Percentiles rank a stretch among this genome's conserved stretches.
Conservation (phyloP, 2,329 filamentous ascomycete genomes). For the Dendryphion nanum region DNA sequence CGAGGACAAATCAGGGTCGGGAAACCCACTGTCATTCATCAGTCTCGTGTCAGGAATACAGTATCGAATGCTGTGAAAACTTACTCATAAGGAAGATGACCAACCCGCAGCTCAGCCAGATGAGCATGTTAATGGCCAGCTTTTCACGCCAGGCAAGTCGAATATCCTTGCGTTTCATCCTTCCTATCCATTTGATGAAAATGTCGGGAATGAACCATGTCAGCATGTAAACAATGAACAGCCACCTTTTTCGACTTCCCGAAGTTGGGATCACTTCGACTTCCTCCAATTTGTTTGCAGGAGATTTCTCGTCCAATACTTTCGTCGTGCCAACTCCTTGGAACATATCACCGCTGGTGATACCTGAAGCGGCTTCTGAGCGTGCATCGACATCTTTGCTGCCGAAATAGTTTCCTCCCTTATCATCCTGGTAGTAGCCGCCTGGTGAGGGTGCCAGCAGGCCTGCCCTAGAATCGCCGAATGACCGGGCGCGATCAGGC, state of each 20-base stretch:
- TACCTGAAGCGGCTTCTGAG: conserved; percentile 92
- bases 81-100: conserved; percentile 78
- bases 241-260: conserved; percentile 82
- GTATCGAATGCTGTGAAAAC: conserved; percentile 4
- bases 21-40: conserved; percentile 60
- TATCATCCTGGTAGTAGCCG: conserved; percentile 69
- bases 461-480: conserved; percentile 59
- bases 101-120: conserved; percentile 80
- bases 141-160: conserved; percentile 95
- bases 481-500: conserved; percentile 52
- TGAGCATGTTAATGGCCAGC: conserved; percentile 94
- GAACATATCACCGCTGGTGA: conserved; percentile 89
- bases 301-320: conserved; percentile 92
- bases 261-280: conserved; percentile 82
- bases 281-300: conserved; percentile 85
- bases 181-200: conserved; percentile 69
- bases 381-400: conserved; percentile 76
- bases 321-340: conserved; percentile 91
- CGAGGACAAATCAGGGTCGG: conserved; percentile 89
- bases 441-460: conserved; percentile 56
- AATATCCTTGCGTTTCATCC: conserved; percentile 90
- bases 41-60: conserved; percentile 7
- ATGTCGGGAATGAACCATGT: conserved; percentile 91
- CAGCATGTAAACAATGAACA: conserved; percentile 76
- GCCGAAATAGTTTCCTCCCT: conserved; percentile 79